Evolutionary conservation across 2,329 filamentous ascomycete species (phyloP).

Genomic region (Phaeomoniella chlamydospora): DNA sequence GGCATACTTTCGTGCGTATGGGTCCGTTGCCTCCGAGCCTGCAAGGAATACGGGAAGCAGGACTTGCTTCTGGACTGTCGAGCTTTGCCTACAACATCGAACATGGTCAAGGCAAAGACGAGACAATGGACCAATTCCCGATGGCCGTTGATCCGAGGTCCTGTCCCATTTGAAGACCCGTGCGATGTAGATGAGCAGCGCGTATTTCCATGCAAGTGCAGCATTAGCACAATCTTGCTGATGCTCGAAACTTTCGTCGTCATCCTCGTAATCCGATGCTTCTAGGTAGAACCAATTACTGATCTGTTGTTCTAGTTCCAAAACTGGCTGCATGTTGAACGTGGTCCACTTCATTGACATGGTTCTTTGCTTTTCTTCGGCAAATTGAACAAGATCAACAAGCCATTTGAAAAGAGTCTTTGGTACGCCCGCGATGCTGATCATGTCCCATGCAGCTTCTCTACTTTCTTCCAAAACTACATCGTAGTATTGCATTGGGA

Average conservation of each 20-base stretch:
- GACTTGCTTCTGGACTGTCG: constrained; percentile 20
- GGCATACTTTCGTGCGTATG: constrained; percentile 9
- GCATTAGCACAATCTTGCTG: background rate
- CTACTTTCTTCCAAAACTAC: constrained; percentile 8
- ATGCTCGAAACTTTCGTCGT: background rate
- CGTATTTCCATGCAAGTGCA: constrained; percentile 15
- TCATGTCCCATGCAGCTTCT: constrained; percentile 14
- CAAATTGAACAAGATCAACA: constrained; percentile 14
- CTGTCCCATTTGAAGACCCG: constrained; percentile 14
- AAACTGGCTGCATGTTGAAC: constrained; percentile 11
- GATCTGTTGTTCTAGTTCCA: constrained; percentile 9
- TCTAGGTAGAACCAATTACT: constrained; percentile 10
- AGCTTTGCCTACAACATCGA: constrained; percentile 14
- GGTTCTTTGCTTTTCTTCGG: constrained; percentile 14
- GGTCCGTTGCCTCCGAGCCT: constrained; percentile 15
- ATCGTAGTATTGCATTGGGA: constrained; percentile 11
- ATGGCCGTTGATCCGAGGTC: constrained; percentile 2
- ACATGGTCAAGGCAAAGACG: constrained; percentile 17
- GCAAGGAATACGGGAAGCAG: constrained; percentile 22
- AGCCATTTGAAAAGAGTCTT: constrained; percentile 14
- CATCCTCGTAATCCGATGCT: background rate
- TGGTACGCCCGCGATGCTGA: constrained; percentile 18
- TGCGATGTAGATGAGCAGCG: constrained; percentile 18
- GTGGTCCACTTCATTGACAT: constrained; percentile 16
- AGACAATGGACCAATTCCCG: constrained; percentile 9